These are phyloP conservation scores for Lactarius deliciosus DNA, from an alignment of 768 basidiomycete species.

Conservation along the genomic window DNA sequence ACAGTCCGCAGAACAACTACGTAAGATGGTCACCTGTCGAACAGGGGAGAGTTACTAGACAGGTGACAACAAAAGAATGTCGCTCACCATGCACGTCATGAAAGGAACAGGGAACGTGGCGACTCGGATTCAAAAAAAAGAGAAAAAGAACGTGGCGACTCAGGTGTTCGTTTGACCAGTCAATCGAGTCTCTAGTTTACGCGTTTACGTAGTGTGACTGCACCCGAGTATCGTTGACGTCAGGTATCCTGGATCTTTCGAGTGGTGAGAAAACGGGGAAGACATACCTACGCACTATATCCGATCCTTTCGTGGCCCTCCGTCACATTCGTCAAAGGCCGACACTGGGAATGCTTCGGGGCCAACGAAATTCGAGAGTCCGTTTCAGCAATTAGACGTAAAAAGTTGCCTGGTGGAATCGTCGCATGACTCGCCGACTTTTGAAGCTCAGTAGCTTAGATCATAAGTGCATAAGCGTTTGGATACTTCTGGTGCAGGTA, in stretches of 20 bases:
- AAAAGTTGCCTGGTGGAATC: not conserved
- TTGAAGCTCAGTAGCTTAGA: constrained; percentile 1
- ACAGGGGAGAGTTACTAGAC: not conserved
- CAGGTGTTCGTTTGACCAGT: not conserved
- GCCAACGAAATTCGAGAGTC: not conserved
- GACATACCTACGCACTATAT: not conserved
- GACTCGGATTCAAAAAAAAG: too few species aligned
- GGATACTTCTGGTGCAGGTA: too few species aligned
- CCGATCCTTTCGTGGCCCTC: not conserved
- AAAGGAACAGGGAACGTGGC: not conserved
- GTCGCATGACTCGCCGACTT: constrained; percentile 2
- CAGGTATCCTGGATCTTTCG: not conserved
- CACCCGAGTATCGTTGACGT: not conserved
- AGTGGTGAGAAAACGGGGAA: not conserved
- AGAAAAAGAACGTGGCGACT: not conserved
- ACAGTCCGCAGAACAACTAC: not conserved
- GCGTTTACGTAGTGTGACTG: not conserved
- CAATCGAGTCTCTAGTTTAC: not conserved
- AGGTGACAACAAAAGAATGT: not conserved
- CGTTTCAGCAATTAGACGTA: not conserved
- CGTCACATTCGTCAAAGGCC: not conserved
- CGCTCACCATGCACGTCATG: not conserved
- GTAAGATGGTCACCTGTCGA: not conserved
- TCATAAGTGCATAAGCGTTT: not conserved
- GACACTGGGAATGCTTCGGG: not conserved